Percentiles rank a stretch among this genome's conserved stretches.
These are phyloP conservation scores for Hysterium pulicare DNA, from an alignment of 2,329 filamentous ascomycete species.

Conservation along the genomic window DNA sequence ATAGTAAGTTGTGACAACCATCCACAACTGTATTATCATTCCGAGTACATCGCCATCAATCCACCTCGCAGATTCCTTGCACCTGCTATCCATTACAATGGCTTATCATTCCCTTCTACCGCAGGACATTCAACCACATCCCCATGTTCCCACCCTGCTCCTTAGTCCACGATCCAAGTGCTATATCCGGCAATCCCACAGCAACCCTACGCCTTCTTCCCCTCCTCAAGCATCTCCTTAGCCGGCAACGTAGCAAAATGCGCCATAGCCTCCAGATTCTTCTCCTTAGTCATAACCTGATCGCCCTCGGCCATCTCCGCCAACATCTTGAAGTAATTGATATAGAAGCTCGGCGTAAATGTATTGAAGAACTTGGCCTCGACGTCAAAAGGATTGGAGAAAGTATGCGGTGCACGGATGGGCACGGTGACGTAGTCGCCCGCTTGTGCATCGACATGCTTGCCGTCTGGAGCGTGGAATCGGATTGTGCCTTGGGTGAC, in stretches of 20 bases:
- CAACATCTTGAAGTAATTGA: constrained; percentile 56
- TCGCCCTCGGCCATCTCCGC: constrained; percentile 44
- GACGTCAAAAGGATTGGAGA: constrained; percentile 53
- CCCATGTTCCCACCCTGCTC: no score
- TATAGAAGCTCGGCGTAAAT: constrained; percentile 55
- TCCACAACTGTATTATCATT: no score
- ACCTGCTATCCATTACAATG: no score
- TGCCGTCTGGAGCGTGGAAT: constrained; percentile 48
- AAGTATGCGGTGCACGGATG: constrained; percentile 54
- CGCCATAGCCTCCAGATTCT: constrained; percentile 49
- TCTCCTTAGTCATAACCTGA: constrained; percentile 47
- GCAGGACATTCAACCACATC: no score
- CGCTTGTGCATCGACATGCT: constrained; percentile 46
- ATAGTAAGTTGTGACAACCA: no score
- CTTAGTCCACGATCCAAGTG: no score
- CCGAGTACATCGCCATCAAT: no score
- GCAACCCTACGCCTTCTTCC: constrained; percentile 20
- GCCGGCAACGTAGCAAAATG: constrained; percentile 50
- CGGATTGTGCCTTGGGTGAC: constrained; percentile 51
- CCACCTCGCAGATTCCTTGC: no score
- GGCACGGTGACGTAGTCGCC: constrained; percentile 57
- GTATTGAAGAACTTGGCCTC: constrained; percentile 58
- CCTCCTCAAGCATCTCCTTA: constrained; percentile 33
- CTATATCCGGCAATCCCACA: no score
- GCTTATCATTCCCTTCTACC: no score